Base-by-base conservation (phyloP, 106 monocot genomes). In the Phalaenopsis aphrodite region DNA sequence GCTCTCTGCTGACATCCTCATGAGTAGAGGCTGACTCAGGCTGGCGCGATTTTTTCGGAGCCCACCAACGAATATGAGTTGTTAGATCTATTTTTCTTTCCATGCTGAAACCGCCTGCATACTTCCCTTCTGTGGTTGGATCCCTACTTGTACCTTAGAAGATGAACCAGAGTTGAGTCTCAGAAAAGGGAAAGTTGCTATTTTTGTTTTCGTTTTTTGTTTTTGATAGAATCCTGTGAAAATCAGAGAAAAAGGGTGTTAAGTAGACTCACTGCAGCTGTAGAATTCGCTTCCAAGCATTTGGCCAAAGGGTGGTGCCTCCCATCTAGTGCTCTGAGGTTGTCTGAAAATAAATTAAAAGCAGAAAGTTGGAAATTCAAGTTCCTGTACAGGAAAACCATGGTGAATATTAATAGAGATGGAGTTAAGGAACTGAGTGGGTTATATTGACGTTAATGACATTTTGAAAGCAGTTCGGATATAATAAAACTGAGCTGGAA, bases 41-140 rank as follows among this genome's bases (percentile, higher is more conserved):
- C 79, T 89, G 88, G 24, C 80, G 86, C 23, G 79, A 17, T 78
- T 85, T 91, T 55, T 88, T 92, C 1, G 92, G 92, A 1, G 78
- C 77, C 98, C 98, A 98, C 98, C 98, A 94, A 61, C 84, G 77
- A 65, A 98, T 94, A 56, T 94, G 89, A 57, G 77, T 75, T 45
- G 94, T 91, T 7, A 98, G 85, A 82, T 98, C 94, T 78, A 91
- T 89, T 81, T 98, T 98, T 83, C 91, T 90, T 46, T 94, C 93
- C 87, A 91, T 81, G 55, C 84, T 84, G 43, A 88, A 84, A 21
- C 79, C 76, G 75, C 78, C 72, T n/a, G 77, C 75, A 75, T 82
- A 87, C 75, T 90, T 92, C 57, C 85, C 89, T 85, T 89, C 92
- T 1, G 72, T 64, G 47, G 83, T 64, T 46, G 78, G 76, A 88